Conservation (phyloP, 495 filamentous ascomycete genomes). For the Lophiotrema nucula region DNA sequence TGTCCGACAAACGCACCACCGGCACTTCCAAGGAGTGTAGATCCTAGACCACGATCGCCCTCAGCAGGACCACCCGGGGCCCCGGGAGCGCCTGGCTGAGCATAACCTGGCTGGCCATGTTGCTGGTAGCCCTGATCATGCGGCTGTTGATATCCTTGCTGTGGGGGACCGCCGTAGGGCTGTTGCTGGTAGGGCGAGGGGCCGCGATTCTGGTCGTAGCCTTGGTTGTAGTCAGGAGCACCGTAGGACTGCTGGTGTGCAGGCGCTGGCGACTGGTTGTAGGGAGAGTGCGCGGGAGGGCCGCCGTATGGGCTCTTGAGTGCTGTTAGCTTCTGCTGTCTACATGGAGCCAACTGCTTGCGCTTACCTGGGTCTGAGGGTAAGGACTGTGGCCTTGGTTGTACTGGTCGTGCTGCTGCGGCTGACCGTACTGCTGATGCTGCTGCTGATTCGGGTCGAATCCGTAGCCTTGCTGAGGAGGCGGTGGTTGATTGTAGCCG, state of each 20-base stretch:
- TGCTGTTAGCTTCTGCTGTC: background rate
- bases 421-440: constrained; percentile 4
- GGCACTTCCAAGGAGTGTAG: constrained; percentile 55
- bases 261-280: constrained; percentile 17
- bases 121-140: constrained; percentile 25
- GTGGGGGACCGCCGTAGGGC: constrained; percentile 29
- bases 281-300: constrained; percentile 15
- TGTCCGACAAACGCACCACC: constrained; percentile 54
- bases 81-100: constrained; percentile 23
- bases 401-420: constrained; percentile 10
- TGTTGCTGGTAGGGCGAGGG: constrained; percentile 34
- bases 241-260: constrained; percentile 17
- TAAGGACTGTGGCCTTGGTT: constrained; percentile 25
- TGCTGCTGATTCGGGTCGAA: constrained; percentile 6
- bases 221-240: constrained; percentile 28
- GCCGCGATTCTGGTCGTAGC: constrained; percentile 29
- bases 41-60: constrained; percentile 54
- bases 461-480: background rate
- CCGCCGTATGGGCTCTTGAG: background rate
- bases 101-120: constrained; percentile 11
- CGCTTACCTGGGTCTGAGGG: constrained; percentile 22
- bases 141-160: constrained; percentile 27
- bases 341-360: background rate
- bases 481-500: constrained; percentile 13
- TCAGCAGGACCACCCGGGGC: constrained; percentile 39